A percentile compares a stretch with the other conserved stretches of the same genome.
Conservation (phyloP, 805 yeast species). For the Candida ponderosae region DNA sequence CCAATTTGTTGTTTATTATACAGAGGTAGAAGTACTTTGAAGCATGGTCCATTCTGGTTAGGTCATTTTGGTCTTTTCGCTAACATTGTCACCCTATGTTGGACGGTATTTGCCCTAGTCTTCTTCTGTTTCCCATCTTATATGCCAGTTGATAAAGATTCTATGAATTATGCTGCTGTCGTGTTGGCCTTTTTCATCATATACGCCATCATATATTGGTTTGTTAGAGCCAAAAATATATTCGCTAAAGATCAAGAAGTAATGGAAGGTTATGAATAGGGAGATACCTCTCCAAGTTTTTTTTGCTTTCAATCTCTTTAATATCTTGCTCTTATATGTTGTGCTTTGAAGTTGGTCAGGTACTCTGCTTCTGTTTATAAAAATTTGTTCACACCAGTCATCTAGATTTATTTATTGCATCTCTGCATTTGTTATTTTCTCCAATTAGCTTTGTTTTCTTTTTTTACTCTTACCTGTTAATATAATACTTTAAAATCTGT, state of each 20-base stretch:
- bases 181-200: constrained; percentile 40
- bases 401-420: too few relatives aligned
- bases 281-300: too few relatives aligned
- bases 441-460: too few relatives aligned
- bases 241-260: constrained; percentile 21
- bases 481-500: too few relatives aligned
- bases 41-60: constrained; percentile 62
- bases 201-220: constrained; percentile 48
- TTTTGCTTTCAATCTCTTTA: too few relatives aligned
- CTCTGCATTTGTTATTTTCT: too few relatives aligned
- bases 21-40: constrained; percentile 43
- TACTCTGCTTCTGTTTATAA: too few relatives aligned
- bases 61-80: constrained; percentile 45
- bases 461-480: too few relatives aligned
- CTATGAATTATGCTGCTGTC: constrained; percentile 63
- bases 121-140: constrained; percentile 59
- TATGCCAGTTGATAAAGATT: constrained; percentile 51
- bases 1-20: constrained; percentile 41
- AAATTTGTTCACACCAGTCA: too few relatives aligned
- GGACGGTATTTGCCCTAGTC: constrained; percentile 53
- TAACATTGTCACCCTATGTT: constrained; percentile 41
- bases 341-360: too few relatives aligned
- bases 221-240: constrained; percentile 26
- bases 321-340: too few relatives aligned
- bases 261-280: constrained; percentile 9